Evolutionary conservation across 768 basidiomycete species (phyloP), one percentile per base, ranked within the genome.

Genomic region (Pleurotus sapidus): DNA sequence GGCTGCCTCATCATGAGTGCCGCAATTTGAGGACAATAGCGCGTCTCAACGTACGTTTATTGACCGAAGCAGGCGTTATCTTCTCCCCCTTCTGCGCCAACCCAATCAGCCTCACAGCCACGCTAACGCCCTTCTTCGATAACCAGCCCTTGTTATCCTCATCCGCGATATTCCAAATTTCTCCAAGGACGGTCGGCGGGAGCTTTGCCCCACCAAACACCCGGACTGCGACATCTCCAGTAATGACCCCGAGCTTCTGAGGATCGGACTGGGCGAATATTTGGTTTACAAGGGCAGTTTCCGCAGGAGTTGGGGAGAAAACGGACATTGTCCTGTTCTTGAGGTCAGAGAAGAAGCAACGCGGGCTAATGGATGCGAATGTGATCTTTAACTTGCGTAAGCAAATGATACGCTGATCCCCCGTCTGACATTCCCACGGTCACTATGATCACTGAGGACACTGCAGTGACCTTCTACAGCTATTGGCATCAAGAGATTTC

Each of bases 121-220:
- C 78, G 15, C 93, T 87, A 64, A 94, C 91, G 45, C 91, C 91
- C 67, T 92, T 95, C 62, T 83, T 86, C 9, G 93, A 88, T 55
- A 99, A 82, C 75, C 88, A 94, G 2, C 97, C 97, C 59, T 91
- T 91, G 77, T 98, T 95, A 30, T 95, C 88, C 56, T 90, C 87
- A 76, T 99, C 97, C 49, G 94, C 88, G 58, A 98, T 75, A 58
- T 77, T 83, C 96, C 97, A 99, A 61, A 99, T 88, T 74, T 97
- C 93, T 46, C 95, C 93, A 60, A 99, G 85, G 37, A 82, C 80
- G 15, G 81, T 75, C 7, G 93, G 87, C 39, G 84, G 74, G 59
- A 98, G 83, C 66, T 90, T 87, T 54, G 95, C 88, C 57, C 91
- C 88, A 59, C 84, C 79, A 65, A 98, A 93, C 59, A 95, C 78